phyloP scores from a whole-genome alignment of 345 rosid species.

The Sisymbrium altissimum region DNA sequence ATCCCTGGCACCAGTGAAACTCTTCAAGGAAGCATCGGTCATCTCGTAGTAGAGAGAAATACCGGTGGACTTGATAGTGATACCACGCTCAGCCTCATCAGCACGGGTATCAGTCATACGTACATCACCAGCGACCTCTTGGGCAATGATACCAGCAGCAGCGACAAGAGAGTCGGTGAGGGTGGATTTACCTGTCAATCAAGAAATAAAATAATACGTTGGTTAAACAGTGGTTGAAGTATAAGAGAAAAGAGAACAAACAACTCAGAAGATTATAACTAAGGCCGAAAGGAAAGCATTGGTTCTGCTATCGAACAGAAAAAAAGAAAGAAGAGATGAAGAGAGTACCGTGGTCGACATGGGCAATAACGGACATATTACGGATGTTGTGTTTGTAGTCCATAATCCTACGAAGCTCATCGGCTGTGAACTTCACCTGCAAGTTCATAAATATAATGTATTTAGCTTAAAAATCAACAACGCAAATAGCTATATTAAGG shows the following conservation, averaged over 20 bases:
- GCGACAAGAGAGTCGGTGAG: conserved; percentile 89
- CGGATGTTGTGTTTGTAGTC: conserved; percentile 35
- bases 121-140: conserved; percentile 87
- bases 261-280: not conserved
- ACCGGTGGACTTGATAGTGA: conserved; percentile 82
- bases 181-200: conserved; percentile 66
- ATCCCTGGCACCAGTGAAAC: conserved; percentile 54
- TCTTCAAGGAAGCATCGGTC: conserved; percentile 49
- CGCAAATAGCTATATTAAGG: not conserved
- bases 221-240: not conserved
- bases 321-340: not conserved
- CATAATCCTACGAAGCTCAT: conserved; percentile 37
- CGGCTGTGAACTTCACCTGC: conserved; percentile 37
- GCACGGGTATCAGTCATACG: conserved; percentile 88
- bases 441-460: not conserved
- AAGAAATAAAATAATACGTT: not conserved
- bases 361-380: conserved; percentile 39
- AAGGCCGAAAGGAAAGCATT: not conserved
- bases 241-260: not conserved
- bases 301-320: too few species aligned
- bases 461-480: not conserved
- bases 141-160: conserved; percentile 93
- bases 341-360: conserved; percentile 30
- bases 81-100: conserved; percentile 91
- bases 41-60: conserved; percentile 78